Conservation (phyloP, 2,329 filamentous ascomycete genomes). For the Xylaria sp. region DNA sequence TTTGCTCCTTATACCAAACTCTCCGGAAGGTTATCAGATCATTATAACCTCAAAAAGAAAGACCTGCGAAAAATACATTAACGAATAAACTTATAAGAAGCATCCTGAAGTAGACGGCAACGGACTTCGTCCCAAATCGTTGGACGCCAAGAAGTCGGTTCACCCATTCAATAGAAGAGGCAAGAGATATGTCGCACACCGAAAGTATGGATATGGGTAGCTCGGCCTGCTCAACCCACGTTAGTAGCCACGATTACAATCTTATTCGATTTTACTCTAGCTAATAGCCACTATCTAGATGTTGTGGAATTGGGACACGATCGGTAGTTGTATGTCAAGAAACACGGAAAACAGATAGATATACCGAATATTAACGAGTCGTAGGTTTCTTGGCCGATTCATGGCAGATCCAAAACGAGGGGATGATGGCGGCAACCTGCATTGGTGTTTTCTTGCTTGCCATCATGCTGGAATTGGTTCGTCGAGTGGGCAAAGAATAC, state of each 20-base stretch:
- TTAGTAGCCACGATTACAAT: constrained; percentile 7
- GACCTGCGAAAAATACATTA: background rate
- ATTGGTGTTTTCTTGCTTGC: constrained; percentile 57
- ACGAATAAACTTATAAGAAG: constrained; percentile 3
- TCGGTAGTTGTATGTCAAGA: constrained; percentile 53
- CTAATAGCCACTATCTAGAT: constrained; percentile 50
- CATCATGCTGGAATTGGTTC: constrained; percentile 55
- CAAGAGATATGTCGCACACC: constrained; percentile 24
- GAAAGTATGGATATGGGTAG: constrained; percentile 42
- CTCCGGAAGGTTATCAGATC: background rate
- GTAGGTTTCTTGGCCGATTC: constrained; percentile 54
- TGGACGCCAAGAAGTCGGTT: background rate
- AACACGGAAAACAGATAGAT: background rate
- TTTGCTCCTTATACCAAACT: constrained; percentile 6
- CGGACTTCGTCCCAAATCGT: background rate
- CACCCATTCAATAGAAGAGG: background rate
- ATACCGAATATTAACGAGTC: background rate
- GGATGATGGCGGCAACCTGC: constrained; percentile 57
- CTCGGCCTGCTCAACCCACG: constrained; percentile 29
- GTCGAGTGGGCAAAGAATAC: constrained; percentile 56
- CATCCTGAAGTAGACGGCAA: background rate
- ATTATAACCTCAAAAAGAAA: background rate
- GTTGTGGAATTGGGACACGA: constrained; percentile 59
- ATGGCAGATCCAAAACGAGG: constrained; percentile 55
- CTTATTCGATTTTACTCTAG: constrained; percentile 25